Percentiles rank a stretch among this genome's conserved stretches.
These are phyloP conservation scores for Moniliella sp. DNA, from an alignment of 1,284 basidiomycete species.

Conservation along the genomic window DNA sequence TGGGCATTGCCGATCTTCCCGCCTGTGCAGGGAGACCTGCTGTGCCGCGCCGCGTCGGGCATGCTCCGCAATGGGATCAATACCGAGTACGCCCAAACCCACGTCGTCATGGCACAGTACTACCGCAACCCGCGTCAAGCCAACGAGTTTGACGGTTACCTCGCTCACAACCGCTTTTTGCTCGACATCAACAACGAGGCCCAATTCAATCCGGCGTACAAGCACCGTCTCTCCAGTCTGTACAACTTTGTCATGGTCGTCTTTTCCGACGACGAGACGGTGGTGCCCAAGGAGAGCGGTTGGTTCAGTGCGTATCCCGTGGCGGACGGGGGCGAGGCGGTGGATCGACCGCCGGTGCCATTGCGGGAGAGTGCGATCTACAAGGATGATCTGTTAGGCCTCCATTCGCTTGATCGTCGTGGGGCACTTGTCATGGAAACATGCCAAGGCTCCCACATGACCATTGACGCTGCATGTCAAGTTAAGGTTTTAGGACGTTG, in stretches of 20 bases:
- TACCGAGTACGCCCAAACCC: slow-evolving; percentile 35
- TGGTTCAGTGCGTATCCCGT: slow-evolving; percentile 26
- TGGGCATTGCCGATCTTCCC: slow-evolving; percentile 23
- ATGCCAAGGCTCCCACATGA: no score
- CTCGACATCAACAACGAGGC: slow-evolving; percentile 35
- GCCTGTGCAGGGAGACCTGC: slow-evolving; percentile 46
- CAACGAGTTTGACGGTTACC: slow-evolving; percentile 49
- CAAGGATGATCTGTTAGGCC: slow-evolving; percentile 65
- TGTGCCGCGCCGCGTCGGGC: slow-evolving; percentile 43
- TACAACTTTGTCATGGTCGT: slow-evolving; percentile 32
- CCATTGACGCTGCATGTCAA: no score
- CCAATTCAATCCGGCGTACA: slow-evolving; percentile 16
- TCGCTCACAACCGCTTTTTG: slow-evolving; percentile 42
- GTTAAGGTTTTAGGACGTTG: no score
- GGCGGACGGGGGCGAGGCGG: slow-evolving; percentile 8
- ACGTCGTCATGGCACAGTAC: slow-evolving; percentile 40
- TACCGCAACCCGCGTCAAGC: slow-evolving; percentile 46
- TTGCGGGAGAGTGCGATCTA: slow-evolving; percentile 60
- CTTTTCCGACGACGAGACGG: slow-evolving; percentile 23
- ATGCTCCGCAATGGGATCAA: slow-evolving; percentile 57
- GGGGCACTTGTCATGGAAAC: slow-evolving; percentile 36
- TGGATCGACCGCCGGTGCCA: no score
- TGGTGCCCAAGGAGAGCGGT: slow-evolving; percentile 21
- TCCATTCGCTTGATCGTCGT: slow-evolving; percentile 50
- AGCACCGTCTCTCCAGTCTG: slow-evolving; percentile 16